Evolutionary conservation across 768 basidiomycete species (phyloP).

Genomic region (Mycena alexandri): DNA sequence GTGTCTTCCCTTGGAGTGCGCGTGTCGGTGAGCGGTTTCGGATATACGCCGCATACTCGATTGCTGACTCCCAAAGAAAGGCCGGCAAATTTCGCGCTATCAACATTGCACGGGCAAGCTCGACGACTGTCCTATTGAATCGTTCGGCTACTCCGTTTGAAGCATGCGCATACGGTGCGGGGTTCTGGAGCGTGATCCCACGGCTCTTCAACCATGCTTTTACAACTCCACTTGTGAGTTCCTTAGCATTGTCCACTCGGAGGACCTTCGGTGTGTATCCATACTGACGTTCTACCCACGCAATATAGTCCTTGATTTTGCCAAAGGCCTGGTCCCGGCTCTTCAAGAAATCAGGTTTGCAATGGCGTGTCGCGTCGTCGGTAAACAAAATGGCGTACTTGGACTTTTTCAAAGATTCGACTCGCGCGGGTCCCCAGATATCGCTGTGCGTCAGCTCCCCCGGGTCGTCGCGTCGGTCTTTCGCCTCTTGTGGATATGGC

Average conservation of each 20-base stretch:
- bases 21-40: constrained; percentile 37
- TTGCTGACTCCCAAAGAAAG: constrained; percentile 42
- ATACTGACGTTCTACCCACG: constrained; percentile 17
- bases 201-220: constrained; percentile 37
- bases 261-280: constrained; percentile 30
- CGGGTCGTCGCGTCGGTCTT: not conserved
- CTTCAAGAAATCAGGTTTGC: constrained; percentile 29
- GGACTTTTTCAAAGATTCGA: constrained; percentile 14
- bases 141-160: constrained; percentile 58
- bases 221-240: constrained; percentile 45
- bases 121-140: constrained; percentile 49
- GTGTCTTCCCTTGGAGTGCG: constrained; percentile 30
- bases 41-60: constrained; percentile 42
- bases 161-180: constrained; percentile 51
- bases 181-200: constrained; percentile 48
- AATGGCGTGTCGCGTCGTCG: constrained; percentile 20
- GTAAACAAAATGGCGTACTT: constrained; percentile 22
- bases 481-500: constrained; percentile 24
- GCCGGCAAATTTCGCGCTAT: constrained; percentile 38
- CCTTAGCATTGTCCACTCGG: constrained; percentile 48
- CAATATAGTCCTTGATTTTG: constrained; percentile 24
- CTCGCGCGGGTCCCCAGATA: constrained; percentile 27
- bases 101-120: constrained; percentile 50
- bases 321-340: constrained; percentile 14
- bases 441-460: constrained; percentile 29